These are phyloP conservation scores for Rhinocladiella mackenziei DNA, from an alignment of 2,329 filamentous ascomycete species.

Conservation along the genomic window DNA sequence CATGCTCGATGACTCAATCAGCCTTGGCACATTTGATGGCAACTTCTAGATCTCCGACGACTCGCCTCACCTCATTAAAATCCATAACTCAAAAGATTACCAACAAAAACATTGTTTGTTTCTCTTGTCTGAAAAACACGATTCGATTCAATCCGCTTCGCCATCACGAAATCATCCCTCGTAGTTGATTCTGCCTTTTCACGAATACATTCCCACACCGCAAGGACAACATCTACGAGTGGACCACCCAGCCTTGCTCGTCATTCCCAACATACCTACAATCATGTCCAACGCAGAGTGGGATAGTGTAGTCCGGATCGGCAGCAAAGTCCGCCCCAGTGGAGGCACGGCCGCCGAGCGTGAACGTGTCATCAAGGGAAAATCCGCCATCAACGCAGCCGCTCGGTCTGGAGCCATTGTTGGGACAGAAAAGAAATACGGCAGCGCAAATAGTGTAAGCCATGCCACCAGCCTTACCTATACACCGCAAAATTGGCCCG, in stretches of 20 bases:
- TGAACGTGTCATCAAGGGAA: slow-evolving; percentile 86
- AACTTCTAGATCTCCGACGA: slow-evolving; percentile 20
- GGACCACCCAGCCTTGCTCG: too few relatives aligned
- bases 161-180: too few relatives aligned
- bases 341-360: slow-evolving; percentile 49
- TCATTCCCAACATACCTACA: not conserved
- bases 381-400: slow-evolving; percentile 80
- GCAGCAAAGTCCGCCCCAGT: slow-evolving; percentile 69
- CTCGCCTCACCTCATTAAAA: not conserved
- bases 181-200: too few relatives aligned
- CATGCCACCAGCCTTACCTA: not conserved
- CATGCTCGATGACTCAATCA: slow-evolving; percentile 23
- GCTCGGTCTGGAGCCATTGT: slow-evolving; percentile 72
- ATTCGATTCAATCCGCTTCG: not conserved
- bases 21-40: slow-evolving; percentile 14
- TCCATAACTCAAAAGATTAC: not conserved
- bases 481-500: too few relatives aligned
- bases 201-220: too few relatives aligned
- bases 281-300: slow-evolving; percentile 55
- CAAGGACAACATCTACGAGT: too few relatives aligned
- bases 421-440: slow-evolving; percentile 87
- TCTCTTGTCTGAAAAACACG: not conserved
- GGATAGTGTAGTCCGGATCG: slow-evolving; percentile 89
- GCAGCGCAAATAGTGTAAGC: slow-evolving; percentile 73
- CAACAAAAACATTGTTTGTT: not conserved